phyloP scores from a whole-genome alignment of 306 rosid genomes.

The Vachellia pachyceras region DNA sequence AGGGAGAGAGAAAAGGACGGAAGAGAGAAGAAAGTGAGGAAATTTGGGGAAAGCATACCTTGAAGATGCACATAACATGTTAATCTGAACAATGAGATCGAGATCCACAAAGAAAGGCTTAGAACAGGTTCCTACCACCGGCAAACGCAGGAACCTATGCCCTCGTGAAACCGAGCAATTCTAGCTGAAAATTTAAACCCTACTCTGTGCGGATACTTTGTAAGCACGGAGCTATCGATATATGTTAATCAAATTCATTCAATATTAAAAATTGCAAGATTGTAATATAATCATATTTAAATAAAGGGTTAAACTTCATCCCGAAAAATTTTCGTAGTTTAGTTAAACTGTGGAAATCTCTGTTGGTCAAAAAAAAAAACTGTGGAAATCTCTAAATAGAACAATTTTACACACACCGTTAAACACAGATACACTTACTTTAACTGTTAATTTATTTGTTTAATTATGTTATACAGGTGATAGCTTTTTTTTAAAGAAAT shows the following conservation, averaged over 20 bases:
- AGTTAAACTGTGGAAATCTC: too few relatives aligned
- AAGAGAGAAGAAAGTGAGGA: not conserved
- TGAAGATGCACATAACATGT: not conserved
- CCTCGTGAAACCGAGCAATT: not conserved
- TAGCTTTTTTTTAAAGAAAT: too few relatives aligned
- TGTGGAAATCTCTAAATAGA: too few relatives aligned
- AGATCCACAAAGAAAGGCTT: not conserved
- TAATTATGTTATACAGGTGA: too few relatives aligned
- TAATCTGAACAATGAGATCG: not conserved
- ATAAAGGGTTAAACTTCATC: too few relatives aligned
- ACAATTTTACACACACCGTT: too few relatives aligned
- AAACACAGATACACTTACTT: too few relatives aligned
- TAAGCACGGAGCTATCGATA: not conserved
- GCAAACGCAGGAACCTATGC: not conserved
- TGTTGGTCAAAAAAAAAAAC: too few relatives aligned
- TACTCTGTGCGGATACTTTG: not conserved
- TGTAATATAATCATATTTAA: too few relatives aligned
- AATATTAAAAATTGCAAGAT: too few relatives aligned
- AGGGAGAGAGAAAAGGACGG: not conserved
- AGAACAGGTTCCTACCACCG: not conserved
- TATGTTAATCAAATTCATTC: not conserved
- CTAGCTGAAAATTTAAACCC: not conserved
- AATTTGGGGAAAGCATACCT: not conserved
- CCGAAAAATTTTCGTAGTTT: too few relatives aligned
- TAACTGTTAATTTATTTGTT: too few relatives aligned